These are phyloP conservation scores for Hymenoscyphus fraxineus DNA, from an alignment of 2,329 filamentous ascomycete species.

Conservation along the genomic window DNA sequence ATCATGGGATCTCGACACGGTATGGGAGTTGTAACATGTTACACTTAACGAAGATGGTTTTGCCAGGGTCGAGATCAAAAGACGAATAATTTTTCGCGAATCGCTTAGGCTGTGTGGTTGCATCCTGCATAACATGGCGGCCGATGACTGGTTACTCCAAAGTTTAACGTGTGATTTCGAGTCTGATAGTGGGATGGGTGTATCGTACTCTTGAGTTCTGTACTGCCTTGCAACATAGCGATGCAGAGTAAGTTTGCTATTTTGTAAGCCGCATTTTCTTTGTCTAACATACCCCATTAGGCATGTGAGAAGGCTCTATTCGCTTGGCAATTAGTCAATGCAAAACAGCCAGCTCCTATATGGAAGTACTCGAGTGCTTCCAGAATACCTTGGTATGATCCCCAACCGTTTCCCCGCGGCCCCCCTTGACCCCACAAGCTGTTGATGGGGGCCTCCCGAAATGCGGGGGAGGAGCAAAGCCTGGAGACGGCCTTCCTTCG, in stretches of 20 bases:
- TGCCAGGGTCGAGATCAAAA: not conserved
- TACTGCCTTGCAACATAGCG: not conserved
- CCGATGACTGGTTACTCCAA: not conserved
- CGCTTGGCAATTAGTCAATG: not conserved
- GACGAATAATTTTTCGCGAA: not conserved
- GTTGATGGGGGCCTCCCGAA: not conserved
- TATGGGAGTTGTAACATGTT: not conserved
- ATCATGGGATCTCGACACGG: not conserved
- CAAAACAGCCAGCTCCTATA: not conserved
- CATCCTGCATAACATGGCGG: not conserved
- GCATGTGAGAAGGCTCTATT: not conserved
- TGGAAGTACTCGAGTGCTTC: not conserved
- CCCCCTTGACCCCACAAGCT: not conserved
- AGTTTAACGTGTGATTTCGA: not conserved
- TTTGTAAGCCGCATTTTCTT: not conserved
- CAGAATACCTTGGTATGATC: not conserved
- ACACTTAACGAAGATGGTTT: not conserved
- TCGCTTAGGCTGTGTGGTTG: not conserved
- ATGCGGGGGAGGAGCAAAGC: conserved; percentile 3
- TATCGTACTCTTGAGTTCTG: not conserved
- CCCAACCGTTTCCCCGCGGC: not conserved
- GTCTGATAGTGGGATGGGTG: not conserved
- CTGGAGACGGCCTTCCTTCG: conserved; percentile 14
- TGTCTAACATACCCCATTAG: not conserved
- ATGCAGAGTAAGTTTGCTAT: not conserved